Conservation (phyloP, 345 rosid species). For the Hypericum androsaemum region DNA sequence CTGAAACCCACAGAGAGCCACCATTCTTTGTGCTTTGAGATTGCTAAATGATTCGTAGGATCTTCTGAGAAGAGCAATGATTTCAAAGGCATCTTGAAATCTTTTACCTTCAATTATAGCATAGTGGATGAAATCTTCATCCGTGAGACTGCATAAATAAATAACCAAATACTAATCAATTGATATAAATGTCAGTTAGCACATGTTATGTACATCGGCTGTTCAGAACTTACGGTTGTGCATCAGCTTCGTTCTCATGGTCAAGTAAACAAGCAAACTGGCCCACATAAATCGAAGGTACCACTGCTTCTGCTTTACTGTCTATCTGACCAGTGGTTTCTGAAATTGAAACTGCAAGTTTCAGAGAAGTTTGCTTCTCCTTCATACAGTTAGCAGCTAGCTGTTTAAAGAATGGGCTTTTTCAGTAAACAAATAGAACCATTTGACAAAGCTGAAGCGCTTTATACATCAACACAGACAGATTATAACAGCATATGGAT, state of each 20-base stretch:
- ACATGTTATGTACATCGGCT: neutral
- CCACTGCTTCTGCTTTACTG: conserved; percentile 56
- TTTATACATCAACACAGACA: no score
- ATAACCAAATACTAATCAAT: conserved; percentile 13
- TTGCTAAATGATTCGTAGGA: conserved; percentile 50
- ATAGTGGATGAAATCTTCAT: conserved; percentile 58
- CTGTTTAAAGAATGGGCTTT: conserved; percentile 33
- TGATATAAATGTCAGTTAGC: conserved; percentile 3
- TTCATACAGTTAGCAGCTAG: conserved; percentile 67
- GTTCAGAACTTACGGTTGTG: neutral
- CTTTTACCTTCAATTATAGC: conserved; percentile 79
- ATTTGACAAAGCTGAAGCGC: no score
- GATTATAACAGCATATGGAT: no score
- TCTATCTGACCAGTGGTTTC: conserved; percentile 42
- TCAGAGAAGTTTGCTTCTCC: conserved; percentile 63
- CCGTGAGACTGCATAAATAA: conserved; percentile 71
- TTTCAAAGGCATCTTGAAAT: conserved; percentile 87
- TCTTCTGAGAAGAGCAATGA: conserved; percentile 71
- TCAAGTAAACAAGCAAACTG: conserved; percentile 45
- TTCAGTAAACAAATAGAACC: no score
- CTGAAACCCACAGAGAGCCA: conserved; percentile 62
- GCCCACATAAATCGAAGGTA: conserved; percentile 66
- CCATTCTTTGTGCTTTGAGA: conserved; percentile 65
- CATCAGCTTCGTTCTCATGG: neutral
- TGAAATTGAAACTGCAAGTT: conserved; percentile 45